Base-by-base conservation (phyloP, 495 filamentous ascomycete genomes). In the Massariosphaeria phaeospora region DNA sequence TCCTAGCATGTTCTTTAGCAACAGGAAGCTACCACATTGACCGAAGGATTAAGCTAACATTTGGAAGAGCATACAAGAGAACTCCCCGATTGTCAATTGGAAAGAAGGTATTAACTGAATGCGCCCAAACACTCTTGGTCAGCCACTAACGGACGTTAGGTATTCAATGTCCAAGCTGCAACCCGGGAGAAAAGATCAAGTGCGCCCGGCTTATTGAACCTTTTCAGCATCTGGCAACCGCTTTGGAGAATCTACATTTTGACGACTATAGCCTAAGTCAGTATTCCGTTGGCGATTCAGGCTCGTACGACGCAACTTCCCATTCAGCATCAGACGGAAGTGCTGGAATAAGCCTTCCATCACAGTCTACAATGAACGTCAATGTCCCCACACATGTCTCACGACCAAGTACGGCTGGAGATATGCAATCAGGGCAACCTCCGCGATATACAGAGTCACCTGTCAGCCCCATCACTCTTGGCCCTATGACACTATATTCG, bases 51-150 rank as follows among this genome's bases (percentile, higher is more conserved):
- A 7, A 13, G 39, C 40, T 48, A 1, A 60, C 43, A 29, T 11
- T 25, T 23, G 1, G 2, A 20, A 57, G 48, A 54, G 48, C 30
- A 31, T 63, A n/a, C 48, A 63, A 31, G 54, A 55, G 15, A 58
- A 63, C 21, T 53, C 54, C 13, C 59, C 59, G 1, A 54, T 58
- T 18, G 42, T 63, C 13, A 48, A 58, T 17, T 63, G 59, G 59
- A 63, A 63, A 55, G 59, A 63, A 48, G 54, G 57, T 59, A 41
- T 13, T 13, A 12, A 9, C n/a, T 18, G n/a, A n/a, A n/a, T n/a
- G n/a, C n/a, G n/a, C n/a, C n/a, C n/a, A n/a, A n/a, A n/a, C n/a
- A n/a, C n/a, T n/a, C n/a, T n/a, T n/a, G n/a, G n/a, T n/a, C 12
- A 24, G 6, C 7, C 46, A n/a, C 29, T 44, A 20, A 52, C n/a